Base-by-base conservation (phyloP, 768 basidiomycete species). In the Trichaptum fuscoviolaceum region DNA sequence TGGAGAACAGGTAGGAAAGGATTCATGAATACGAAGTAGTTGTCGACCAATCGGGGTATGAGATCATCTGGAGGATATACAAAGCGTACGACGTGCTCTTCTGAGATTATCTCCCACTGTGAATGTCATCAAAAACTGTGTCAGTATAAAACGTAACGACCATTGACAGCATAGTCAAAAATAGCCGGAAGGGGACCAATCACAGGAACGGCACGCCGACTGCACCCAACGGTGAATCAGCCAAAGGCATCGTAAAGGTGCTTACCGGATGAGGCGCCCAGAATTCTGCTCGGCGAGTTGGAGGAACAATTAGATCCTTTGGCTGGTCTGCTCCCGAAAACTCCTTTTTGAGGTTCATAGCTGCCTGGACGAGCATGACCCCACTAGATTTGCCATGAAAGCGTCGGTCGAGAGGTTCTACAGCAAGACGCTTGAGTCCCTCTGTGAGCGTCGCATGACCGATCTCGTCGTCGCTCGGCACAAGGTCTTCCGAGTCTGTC, bases 1-100 rank as follows among this genome's bases (percentile, higher is more conserved):
- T 95, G 93, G 5, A 96, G 79, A 3, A 95, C 79, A 0, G 93
- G 92, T 0, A 84, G 70, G 64, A 83, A 78, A n/a, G 81, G 67
- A 71, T 93, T 90, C 66, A 82, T 65, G 35, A 83, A 68, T 0
- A 68, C 67, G 72, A 95, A 96, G 71, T 89, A 94, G 26, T 86
- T 75, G 36, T 88, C 82, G 42, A 92, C 75, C 52, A 95, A 80
- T 0, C 69, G 58, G 8, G 67, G 58, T 17, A 84, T 77, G 59
- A 95, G 82, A 59, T 84, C 82, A 0, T 74, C 66, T 4, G 83
- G 79, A 0, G 87, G 88, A 70, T 86, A 88, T 0, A 30, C 67
- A 71, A 81, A 84, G 82, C 82, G 70, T 18, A 73, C 64, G 10
- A 69, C 69, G n/a, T 71, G 64, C 1, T 71, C 69, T 15, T 75